Percentiles rank a stretch among this genome's conserved stretches.
Conservation (phyloP, 2,329 filamentous ascomycete species). For the Karstenula rhodostoma region DNA sequence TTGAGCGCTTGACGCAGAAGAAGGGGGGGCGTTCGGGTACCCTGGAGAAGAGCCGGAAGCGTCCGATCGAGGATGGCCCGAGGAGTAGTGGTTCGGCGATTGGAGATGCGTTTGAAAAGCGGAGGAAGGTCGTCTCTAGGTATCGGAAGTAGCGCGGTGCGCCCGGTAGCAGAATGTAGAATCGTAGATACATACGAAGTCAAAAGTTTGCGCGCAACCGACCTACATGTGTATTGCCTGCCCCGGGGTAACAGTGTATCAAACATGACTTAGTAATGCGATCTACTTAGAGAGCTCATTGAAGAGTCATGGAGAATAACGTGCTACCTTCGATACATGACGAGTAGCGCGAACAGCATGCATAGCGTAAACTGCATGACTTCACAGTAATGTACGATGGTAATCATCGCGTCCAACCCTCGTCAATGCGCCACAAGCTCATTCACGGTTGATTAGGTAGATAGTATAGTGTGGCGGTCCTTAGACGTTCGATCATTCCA, state of each 20-base stretch:
- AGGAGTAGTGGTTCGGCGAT: slow-evolving; percentile 71
- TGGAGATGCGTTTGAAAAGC: slow-evolving; percentile 73
- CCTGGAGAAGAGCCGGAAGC: slow-evolving; percentile 87
- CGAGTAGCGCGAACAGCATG: too few relatives aligned
- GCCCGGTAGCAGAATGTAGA: neutral
- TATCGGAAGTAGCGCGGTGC: slow-evolving; percentile 30
- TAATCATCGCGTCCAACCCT: neutral
- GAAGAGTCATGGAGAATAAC: too few relatives aligned
- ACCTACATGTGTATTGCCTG: too few relatives aligned
- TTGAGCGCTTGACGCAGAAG: slow-evolving; percentile 80
- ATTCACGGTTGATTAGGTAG: neutral
- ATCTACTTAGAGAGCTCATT: too few relatives aligned
- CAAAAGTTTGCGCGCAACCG: neutral
- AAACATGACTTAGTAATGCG: too few relatives aligned
- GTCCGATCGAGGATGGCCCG: slow-evolving; percentile 75
- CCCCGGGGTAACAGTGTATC: too few relatives aligned
- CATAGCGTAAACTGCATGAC: neutral
- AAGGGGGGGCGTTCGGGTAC: slow-evolving; percentile 63
- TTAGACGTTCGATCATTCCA: neutral
- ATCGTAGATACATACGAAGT: neutral
- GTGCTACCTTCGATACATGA: too few relatives aligned
- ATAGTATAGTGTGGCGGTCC: neutral
- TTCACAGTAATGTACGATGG: neutral
- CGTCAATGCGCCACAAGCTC: neutral
- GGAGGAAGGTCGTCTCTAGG: slow-evolving; percentile 46